A percentile compares a stretch with the other conserved stretches of the same genome.
Conservation (phyloP, 2,329 filamentous ascomycete species). For the Plectosphaerella sp. region DNA sequence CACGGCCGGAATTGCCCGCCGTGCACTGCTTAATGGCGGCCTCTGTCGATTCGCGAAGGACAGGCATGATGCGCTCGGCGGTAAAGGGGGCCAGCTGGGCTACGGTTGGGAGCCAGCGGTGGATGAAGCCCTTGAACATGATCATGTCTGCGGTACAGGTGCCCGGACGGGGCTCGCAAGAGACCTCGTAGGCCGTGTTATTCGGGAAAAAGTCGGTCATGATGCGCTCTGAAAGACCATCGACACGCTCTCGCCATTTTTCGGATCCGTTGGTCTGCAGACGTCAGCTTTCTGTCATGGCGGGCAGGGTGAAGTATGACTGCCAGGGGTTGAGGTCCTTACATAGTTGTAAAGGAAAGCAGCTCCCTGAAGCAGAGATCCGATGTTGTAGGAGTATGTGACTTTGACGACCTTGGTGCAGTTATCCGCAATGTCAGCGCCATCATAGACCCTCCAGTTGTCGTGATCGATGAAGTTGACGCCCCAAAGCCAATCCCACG, state of each 20-base stretch:
- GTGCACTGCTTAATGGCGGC: slow-evolving; percentile 60
- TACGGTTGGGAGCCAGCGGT: slow-evolving; percentile 59
- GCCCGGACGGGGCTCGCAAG: slow-evolving; percentile 53
- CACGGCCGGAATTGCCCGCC: slow-evolving; percentile 49
- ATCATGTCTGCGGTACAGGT: slow-evolving; percentile 68
- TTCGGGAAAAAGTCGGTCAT: slow-evolving; percentile 44
- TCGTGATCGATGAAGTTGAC: slow-evolving; percentile 47
- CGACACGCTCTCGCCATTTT: slow-evolving; percentile 47
- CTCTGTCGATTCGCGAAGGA: slow-evolving; percentile 51
- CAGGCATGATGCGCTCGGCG: slow-evolving; percentile 47
- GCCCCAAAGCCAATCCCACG: slow-evolving; percentile 54
- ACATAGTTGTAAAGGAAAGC: slow-evolving; percentile 55
- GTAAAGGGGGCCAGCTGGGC: slow-evolving; percentile 59
- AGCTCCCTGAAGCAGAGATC: slow-evolving; percentile 47
- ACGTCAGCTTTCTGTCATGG: slow-evolving; percentile 10
- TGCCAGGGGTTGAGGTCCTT: slow-evolving; percentile 8
- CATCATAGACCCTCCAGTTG: slow-evolving; percentile 56
- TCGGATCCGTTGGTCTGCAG: slow-evolving; percentile 17
- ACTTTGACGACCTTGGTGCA: slow-evolving; percentile 48
- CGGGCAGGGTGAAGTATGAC: slow-evolving; percentile 27
- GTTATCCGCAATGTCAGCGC: slow-evolving; percentile 42
- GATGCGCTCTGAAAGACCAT: slow-evolving; percentile 45
- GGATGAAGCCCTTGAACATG: slow-evolving; percentile 67
- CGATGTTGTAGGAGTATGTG: slow-evolving; percentile 54
- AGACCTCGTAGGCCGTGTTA: slow-evolving; percentile 56